These are phyloP conservation scores for Carpinus fangiana DNA, from an alignment of 306 rosid genomes.

Conservation along the genomic window DNA sequence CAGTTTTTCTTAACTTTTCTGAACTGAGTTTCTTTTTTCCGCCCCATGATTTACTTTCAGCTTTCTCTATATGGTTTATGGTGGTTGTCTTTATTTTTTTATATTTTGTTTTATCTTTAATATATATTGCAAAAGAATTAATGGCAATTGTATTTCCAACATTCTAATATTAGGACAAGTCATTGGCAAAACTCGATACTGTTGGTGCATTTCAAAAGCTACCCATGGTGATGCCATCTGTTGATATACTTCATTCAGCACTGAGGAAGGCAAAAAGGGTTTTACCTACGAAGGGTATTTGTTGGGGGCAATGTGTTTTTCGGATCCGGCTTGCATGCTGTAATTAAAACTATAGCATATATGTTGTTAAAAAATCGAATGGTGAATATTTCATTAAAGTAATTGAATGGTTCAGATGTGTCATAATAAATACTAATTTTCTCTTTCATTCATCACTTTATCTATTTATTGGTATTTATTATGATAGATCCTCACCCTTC, in stretches of 20 bases:
- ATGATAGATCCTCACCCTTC: no score
- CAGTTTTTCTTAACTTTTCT: not conserved
- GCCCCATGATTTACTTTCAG: not conserved
- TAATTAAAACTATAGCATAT: no score
- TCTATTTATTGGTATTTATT: no score
- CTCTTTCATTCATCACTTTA: no score
- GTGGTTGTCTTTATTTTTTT: not conserved
- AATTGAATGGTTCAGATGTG: no score
- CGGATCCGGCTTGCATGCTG: no score
- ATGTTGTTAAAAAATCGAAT: no score
- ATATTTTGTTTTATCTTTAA: no score
- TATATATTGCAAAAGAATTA: not conserved
- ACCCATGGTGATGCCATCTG: conserved; percentile 91
- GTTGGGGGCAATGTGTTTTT: conserved; percentile 17
- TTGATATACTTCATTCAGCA: conserved; percentile 83
- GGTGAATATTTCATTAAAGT: no score
- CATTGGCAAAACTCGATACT: conserved; percentile 47
- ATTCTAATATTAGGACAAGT: conserved; percentile 49
- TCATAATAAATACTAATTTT: no score
- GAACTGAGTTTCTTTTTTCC: not conserved
- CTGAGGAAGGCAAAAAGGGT: conserved; percentile 71
- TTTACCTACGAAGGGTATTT: conserved; percentile 77
- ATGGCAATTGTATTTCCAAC: conserved; percentile 12
- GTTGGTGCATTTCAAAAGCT: conserved; percentile 93
- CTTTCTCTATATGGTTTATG: not conserved